These are phyloP conservation scores for Ocimum tenuiflorum DNA, from an alignment of 257 asterid species.

Conservation along the genomic window DNA sequence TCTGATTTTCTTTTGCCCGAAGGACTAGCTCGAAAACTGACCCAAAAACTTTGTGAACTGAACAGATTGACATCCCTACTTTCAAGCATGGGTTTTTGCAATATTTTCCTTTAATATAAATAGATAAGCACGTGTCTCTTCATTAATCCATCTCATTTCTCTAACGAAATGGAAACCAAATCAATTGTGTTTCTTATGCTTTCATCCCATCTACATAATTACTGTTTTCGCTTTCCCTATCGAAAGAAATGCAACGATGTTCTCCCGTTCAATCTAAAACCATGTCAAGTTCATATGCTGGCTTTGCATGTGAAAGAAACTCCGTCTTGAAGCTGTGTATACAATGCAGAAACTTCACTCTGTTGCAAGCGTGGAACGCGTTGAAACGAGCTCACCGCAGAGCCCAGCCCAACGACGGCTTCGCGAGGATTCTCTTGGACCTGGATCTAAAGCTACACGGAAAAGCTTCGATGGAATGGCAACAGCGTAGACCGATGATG, in stretches of 20 bases:
- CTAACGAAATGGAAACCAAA: no score
- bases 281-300: background rate
- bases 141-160: no score
- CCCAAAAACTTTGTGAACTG: no score
- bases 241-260: background rate
- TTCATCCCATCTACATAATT: no score
- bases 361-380: slow-evolving; percentile 78
- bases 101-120: no score
- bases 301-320: background rate
- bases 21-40: no score
- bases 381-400: slow-evolving; percentile 79
- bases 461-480: slow-evolving; percentile 93
- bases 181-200: no score
- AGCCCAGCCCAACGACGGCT: slow-evolving; percentile 98
- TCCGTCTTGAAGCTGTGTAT: slow-evolving; percentile 7
- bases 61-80: no score
- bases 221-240: background rate
- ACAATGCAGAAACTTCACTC: slow-evolving; percentile 56
- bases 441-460: slow-evolving; percentile 73
- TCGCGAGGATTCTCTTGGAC: slow-evolving; percentile 75
- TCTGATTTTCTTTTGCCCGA: no score
- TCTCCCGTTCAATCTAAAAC: background rate
- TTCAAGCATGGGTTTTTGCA: no score
- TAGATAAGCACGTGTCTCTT: no score
- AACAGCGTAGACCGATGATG: slow-evolving; percentile 77